These are phyloP conservation scores for Chlamydomonas eustigma DNA, from an alignment of 139 green algal species.

Conservation along the genomic window DNA sequence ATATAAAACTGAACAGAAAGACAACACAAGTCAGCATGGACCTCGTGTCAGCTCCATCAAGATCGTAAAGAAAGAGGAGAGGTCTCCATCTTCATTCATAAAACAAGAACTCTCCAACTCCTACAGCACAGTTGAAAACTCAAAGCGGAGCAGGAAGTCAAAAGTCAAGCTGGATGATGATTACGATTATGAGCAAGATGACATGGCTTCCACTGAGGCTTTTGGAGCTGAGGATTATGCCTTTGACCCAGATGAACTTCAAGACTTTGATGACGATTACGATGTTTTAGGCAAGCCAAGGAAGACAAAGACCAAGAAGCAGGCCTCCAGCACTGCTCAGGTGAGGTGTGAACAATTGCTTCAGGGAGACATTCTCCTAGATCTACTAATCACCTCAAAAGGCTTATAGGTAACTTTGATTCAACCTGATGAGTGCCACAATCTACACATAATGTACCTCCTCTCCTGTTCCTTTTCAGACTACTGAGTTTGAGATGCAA, in stretches of 20 bases:
- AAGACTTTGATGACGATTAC: constrained; percentile 1
- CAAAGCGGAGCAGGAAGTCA: background rate
- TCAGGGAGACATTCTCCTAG: too few species aligned
- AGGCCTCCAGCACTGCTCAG: too few species aligned
- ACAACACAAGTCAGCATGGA: background rate
- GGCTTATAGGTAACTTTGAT: too few species aligned
- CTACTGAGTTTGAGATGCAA: background rate
- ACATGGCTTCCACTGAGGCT: background rate
- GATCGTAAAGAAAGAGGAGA: background rate
- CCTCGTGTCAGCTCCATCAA: background rate
- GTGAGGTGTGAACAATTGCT: too few species aligned
- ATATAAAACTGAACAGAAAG: background rate
- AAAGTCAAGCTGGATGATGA: constrained; percentile 4
- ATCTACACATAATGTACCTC: too few species aligned
- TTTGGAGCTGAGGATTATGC: constrained; percentile 5
- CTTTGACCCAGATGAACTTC: background rate
- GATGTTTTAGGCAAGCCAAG: background rate
- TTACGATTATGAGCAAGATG: background rate
- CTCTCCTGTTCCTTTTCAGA: background rate
- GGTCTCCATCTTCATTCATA: background rate
- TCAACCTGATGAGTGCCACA: too few species aligned
- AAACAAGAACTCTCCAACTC: background rate
- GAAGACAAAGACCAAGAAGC: background rate
- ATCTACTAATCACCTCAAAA: too few species aligned
- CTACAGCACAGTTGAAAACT: background rate